Conservation (phyloP, 352 stramenopile genomes). For the Saprolegnia diclina region DNA sequence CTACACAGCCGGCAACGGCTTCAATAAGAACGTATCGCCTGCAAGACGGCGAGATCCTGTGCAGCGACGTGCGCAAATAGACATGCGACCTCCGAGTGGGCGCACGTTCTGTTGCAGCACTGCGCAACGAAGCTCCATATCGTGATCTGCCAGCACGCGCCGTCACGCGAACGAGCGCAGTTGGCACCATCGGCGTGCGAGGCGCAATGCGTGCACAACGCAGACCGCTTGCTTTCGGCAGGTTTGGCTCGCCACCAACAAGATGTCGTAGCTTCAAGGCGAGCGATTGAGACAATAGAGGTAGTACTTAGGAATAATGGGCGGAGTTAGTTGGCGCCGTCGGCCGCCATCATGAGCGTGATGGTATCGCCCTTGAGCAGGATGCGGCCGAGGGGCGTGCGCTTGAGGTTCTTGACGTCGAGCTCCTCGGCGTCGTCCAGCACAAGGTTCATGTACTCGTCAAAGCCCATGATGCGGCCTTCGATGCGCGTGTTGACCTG, state of each 20-base stretch:
- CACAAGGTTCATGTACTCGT: conserved; percentile 99
- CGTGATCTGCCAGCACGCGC: too few species aligned
- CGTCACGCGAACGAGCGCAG: too few species aligned
- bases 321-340: conserved; percentile 31
- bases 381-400: conserved; percentile 93
- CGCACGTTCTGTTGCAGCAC: too few species aligned
- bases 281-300: background rate
- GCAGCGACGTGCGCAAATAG: too few species aligned
- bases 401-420: conserved; percentile 92
- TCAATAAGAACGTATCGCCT: too few species aligned
- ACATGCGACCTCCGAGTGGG: too few species aligned
- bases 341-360: conserved; percentile 95
- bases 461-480: conserved; percentile 97
- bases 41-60: too few species aligned
- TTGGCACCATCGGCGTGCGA: too few species aligned
- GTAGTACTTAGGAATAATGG: background rate
- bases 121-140: too few species aligned
- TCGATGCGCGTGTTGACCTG: conserved; percentile 98
- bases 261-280: background rate
- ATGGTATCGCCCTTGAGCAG: conserved; percentile 99
- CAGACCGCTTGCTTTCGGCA: background rate
- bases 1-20: too few species aligned
- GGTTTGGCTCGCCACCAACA: background rate
- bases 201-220: background rate
- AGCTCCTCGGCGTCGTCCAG: conserved; percentile 98